phyloP scores from a whole-genome alignment of 805 yeast genomes.

The Debaryomyces hansenii region DNA sequence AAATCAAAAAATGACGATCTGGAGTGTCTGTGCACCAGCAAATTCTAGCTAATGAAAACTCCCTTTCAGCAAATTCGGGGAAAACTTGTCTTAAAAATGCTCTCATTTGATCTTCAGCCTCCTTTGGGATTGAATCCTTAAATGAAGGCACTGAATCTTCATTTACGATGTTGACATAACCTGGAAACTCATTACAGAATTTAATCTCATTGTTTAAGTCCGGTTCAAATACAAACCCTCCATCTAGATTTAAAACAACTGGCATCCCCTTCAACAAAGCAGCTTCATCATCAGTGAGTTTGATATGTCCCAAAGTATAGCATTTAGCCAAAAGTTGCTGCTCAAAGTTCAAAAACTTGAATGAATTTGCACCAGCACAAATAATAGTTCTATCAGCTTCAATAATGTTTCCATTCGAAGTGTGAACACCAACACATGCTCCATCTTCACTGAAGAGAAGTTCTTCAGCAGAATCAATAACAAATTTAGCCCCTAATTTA shows the following conservation, averaged over 20 bases:
- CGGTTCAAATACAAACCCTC: conserved; percentile 45
- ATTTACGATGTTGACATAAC: conserved; percentile 4
- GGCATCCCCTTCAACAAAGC: conserved; percentile 37
- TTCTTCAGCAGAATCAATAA: conserved; percentile 21
- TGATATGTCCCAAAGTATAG: conserved; percentile 34
- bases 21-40: conserved; percentile 37
- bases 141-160: conserved; percentile 29
- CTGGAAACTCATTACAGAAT: conserved; percentile 6
- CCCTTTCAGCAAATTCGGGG: conserved; percentile 39
- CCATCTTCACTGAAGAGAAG: conserved; percentile 11
- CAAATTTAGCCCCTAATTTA: conserved; percentile 30
- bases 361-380: conserved; percentile 39
- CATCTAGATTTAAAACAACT: conserved; percentile 40
- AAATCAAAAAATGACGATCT: conserved; percentile 34
- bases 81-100: conserved; percentile 27
- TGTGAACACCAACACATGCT: conserved; percentile 22
- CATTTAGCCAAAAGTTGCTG: conserved; percentile 38
- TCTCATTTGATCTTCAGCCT: conserved; percentile 24
- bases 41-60: conserved; percentile 12
- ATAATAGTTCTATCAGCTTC: conserved; percentile 31
- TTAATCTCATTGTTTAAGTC: conserved; percentile 15
- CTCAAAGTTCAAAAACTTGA: conserved; percentile 25
- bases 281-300: conserved; percentile 25
- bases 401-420: conserved; percentile 22
- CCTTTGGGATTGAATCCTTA: conserved; percentile 21